Conservation (phyloP, 352 stramenopile genomes). For the Thalassiosira mediterranea region DNA sequence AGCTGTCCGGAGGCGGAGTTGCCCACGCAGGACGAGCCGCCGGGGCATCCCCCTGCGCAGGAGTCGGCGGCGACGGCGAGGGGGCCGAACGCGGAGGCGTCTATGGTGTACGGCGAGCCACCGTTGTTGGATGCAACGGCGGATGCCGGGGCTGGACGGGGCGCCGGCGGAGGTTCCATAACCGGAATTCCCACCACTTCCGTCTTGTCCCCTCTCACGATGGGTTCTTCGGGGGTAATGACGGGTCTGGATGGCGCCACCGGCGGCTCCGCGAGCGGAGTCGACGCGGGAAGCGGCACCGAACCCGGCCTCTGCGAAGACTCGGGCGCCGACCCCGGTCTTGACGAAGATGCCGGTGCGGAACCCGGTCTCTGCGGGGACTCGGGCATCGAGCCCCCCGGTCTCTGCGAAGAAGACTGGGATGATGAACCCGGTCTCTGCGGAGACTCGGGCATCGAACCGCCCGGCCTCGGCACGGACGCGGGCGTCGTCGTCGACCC, state of each 20-base stretch:
- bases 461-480: too few relatives aligned
- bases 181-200: neutral
- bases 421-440: too few relatives aligned
- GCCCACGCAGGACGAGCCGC: slow-evolving; percentile 14
- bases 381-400: too few relatives aligned
- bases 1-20: slow-evolving; percentile 38
- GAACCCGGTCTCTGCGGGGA: too few relatives aligned
- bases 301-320: too few relatives aligned
- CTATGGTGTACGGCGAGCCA: neutral
- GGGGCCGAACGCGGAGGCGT: neutral
- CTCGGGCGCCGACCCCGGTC: too few relatives aligned
- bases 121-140: neutral
- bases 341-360: too few relatives aligned
- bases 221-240: neutral
- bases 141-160: too few relatives aligned
- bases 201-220: neutral
- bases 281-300: neutral
- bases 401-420: too few relatives aligned
- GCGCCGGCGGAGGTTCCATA: neutral
- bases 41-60: neutral
- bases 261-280: neutral
- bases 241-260: neutral
- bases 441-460: too few relatives aligned
- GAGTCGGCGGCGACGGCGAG: neutral
- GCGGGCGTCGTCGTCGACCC: too few relatives aligned